These are phyloP conservation scores for Candida nanaspora DNA, from an alignment of 805 yeast genomes.

Conservation along the genomic window DNA sequence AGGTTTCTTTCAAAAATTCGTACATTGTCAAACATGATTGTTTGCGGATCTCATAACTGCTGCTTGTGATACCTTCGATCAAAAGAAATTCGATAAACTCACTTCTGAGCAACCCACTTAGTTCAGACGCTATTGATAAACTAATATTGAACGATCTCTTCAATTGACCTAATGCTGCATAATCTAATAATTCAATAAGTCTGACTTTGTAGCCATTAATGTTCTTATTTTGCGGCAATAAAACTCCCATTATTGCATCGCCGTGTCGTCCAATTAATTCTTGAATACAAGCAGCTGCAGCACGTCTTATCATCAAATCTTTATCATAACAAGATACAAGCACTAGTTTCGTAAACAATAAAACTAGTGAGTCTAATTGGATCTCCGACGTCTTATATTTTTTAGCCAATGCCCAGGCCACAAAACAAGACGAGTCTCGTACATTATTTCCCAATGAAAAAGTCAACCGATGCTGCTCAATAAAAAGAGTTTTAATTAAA, in stretches of 20 bases:
- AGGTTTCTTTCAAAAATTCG: conserved; percentile 5
- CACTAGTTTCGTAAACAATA: conserved; percentile 33
- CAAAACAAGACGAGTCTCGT: conserved; percentile 79
- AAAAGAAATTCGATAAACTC: conserved; percentile 28
- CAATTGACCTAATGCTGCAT: conserved; percentile 36
- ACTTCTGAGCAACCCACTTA: conserved; percentile 10
- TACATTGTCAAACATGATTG: conserved; percentile 33
- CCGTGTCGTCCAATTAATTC: conserved; percentile 80
- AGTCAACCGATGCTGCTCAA: conserved; percentile 50
- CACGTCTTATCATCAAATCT: conserved; percentile 69
- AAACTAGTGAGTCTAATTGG: conserved; percentile 7
- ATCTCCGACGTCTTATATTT: conserved; percentile 20
- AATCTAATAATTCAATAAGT: conserved; percentile 56
- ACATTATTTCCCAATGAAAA: conserved; percentile 57
- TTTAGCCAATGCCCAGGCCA: conserved; percentile 71
- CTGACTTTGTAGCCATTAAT: conserved; percentile 33
- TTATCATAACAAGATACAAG: conserved; percentile 58
- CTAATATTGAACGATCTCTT: conserved; percentile 28
- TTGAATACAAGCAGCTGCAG: conserved; percentile 82
- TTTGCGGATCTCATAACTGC: conserved; percentile 35
- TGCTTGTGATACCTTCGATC: conserved; percentile 24
- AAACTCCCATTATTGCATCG: conserved; percentile 23
- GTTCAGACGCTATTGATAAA: conserved; percentile 4
- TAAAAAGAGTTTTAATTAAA: conserved; percentile 39
- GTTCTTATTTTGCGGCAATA: conserved; percentile 3